Evolutionary conservation across 2,329 filamentous ascomycete species (phyloP).

Genomic region (Cladosporium velox): DNA sequence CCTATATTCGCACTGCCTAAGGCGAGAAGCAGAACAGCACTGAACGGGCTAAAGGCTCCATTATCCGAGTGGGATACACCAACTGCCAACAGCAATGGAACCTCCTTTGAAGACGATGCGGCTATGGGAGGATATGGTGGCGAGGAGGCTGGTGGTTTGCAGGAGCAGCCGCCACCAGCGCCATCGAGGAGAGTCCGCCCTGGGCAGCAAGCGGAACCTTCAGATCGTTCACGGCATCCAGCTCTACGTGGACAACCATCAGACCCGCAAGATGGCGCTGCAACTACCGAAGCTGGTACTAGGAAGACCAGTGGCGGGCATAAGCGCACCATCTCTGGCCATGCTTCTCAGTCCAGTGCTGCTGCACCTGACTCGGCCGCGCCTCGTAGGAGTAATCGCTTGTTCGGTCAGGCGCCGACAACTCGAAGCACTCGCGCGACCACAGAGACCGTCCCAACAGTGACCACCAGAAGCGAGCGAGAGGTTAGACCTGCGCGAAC

Average conservation of each 20-base stretch:
- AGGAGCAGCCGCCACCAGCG: slow-evolving; percentile 9
- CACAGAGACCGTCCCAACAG: slow-evolving; percentile 54
- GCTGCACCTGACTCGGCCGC: slow-evolving; percentile 43
- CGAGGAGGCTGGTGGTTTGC: slow-evolving; percentile 26
- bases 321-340: slow-evolving; percentile 91
- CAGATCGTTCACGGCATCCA: slow-evolving; percentile 37
- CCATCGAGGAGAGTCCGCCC: slow-evolving; percentile 23
- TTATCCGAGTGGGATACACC: slow-evolving; percentile 49
- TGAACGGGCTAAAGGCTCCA: slow-evolving; percentile 28
- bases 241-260: slow-evolving; percentile 45
- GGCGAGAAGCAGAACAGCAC: slow-evolving; percentile 46
- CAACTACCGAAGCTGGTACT: background rate
- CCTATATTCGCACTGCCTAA: slow-evolving; percentile 44
- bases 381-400: slow-evolving; percentile 47
- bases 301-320: slow-evolving; percentile 50
- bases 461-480: slow-evolving; percentile 58
- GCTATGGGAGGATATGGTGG: slow-evolving; percentile 33
- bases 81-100: slow-evolving; percentile 43
- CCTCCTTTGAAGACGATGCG: slow-evolving; percentile 46
- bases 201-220: slow-evolving; percentile 31
- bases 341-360: slow-evolving; percentile 51
- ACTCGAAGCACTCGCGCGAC: slow-evolving; percentile 61
- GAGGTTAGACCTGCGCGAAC: slow-evolving; percentile 54
- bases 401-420: slow-evolving; percentile 67
- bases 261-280: slow-evolving; percentile 35